Evolutionary conservation across 495 filamentous ascomycete genomes (phyloP), one percentile per base, ranked within the genome.

Genomic region (Articulospora tetracladia): DNA sequence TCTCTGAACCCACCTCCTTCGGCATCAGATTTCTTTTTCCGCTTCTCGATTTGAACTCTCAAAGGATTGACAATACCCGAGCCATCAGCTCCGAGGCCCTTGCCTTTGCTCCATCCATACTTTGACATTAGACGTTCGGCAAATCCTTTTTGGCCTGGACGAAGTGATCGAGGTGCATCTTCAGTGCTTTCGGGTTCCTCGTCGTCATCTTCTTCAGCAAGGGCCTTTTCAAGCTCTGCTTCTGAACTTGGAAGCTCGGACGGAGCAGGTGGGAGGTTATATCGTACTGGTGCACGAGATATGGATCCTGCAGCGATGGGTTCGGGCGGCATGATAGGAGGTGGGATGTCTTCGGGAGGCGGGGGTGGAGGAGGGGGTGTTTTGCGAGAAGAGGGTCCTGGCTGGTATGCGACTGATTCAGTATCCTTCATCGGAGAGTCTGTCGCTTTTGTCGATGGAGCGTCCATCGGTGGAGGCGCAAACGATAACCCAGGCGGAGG

Each of bases 41-140:
- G 76, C 77, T 94, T 94, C 60, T 95, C 88, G 22, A 92, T 79
- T 61, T 96, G 83, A 15, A 93, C 91, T 51, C 85, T 84, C 26
- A 98, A 73, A 3, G 93, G 89, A 17, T 90, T 86, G 30, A 88
- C 80, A 63, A 98, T 97, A 50, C 94, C 94, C 28, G 85, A 82
- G 12, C 81, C 82, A 51, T 83, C 81, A 1, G 90, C 91, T 60
- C 94, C 94, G 13, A 98, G 81, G 2, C 94, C 94, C 47, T 86
- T 80, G 22, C 95, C 95, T 62, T 90, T 87, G 12, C 83, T 88
- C 91, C 93, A 97, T 53, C 95, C 95, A 70, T 94, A 92, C 66
- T 97, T 97, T 27, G 85, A 81, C 81, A 98, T 88, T 28, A 96
- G 80, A 24, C 92, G 87, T 57, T 90, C 79, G 2, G 92, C 94